Conservation (phyloP, 176 grass and related monocot genomes). For the Tillandsia leiboldiana region DNA sequence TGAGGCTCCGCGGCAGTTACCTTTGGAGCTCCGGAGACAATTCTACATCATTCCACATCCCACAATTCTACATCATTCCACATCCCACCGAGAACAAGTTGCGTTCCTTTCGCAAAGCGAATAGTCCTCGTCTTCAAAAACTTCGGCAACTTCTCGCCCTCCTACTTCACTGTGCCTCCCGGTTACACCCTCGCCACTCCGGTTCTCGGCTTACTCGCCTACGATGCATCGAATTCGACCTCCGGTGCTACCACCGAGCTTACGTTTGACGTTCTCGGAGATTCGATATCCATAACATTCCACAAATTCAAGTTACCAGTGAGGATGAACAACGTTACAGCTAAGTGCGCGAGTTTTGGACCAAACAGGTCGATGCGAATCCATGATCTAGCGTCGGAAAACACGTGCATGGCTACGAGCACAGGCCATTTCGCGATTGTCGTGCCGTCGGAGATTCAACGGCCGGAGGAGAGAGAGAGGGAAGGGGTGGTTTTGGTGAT, state of each 20-base stretch:
- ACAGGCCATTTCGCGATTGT: conserved; percentile 14
- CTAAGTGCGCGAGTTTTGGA: conserved; percentile 2
- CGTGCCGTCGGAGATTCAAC: not conserved
- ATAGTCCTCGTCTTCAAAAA: conserved; percentile 15
- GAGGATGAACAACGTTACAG: not conserved
- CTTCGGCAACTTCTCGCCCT: conserved; percentile 10
- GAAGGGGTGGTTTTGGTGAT: not conserved
- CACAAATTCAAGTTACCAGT: not conserved
- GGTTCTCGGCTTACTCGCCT: conserved; percentile 14
- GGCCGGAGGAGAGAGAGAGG: not conserved
- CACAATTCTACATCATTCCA: not conserved
- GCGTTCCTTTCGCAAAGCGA: conserved; percentile 9
- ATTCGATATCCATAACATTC: conserved; percentile 6
- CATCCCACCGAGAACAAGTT: conserved; percentile 4
- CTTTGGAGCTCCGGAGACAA: conserved; percentile 8
- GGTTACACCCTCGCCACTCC: conserved; percentile 8
- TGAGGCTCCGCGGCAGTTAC: not conserved
- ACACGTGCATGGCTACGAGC: not conserved
- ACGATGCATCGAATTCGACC: conserved; percentile 1
- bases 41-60: conserved; percentile 3
- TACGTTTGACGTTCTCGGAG: not conserved
- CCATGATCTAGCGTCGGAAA: not conserved
- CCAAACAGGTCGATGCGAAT: not conserved
- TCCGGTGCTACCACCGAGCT: not conserved
- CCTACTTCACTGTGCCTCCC: not conserved